These are phyloP conservation scores for Solanum hybrid DNA, from an alignment of 305 asterid genomes.

Conservation along the genomic window DNA sequence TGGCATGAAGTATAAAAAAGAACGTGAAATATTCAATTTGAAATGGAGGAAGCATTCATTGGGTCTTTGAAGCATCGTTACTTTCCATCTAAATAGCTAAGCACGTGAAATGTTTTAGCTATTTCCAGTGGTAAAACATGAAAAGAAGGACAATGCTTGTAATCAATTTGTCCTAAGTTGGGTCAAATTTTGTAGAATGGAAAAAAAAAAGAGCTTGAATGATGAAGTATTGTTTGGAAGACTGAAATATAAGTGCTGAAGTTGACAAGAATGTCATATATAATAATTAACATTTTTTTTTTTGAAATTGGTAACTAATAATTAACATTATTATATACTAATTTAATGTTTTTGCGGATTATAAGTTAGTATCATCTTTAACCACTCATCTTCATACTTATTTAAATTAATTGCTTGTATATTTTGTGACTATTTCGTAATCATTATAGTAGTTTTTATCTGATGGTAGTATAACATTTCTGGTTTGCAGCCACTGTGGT, in stretches of 20 bases:
- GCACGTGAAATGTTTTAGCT: background rate
- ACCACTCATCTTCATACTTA: background rate
- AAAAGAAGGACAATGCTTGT: background rate
- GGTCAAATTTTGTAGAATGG: background rate
- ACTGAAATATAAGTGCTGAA: background rate
- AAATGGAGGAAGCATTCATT: background rate
- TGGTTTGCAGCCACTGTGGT: slow-evolving; percentile 68
- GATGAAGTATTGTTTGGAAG: background rate
- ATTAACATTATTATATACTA: background rate
- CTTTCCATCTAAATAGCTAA: background rate
- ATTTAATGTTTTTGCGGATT: background rate
- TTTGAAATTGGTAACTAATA: background rate
- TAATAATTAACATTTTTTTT: too few species aligned
- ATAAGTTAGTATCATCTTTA: background rate
- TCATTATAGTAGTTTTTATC: background rate
- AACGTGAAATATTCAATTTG: background rate
- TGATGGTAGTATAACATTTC: background rate
- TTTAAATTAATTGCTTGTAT: background rate
- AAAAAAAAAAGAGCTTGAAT: background rate
- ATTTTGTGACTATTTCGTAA: background rate
- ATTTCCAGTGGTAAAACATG: background rate
- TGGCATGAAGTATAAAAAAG: background rate
- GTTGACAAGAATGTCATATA: background rate
- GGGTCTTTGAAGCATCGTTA: background rate
- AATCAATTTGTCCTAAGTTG: background rate